Percentiles rank a stretch among this genome's conserved stretches.
phyloP scores from a whole-genome alignment of 2,329 filamentous ascomycete species.

The Claviceps digitariae region DNA sequence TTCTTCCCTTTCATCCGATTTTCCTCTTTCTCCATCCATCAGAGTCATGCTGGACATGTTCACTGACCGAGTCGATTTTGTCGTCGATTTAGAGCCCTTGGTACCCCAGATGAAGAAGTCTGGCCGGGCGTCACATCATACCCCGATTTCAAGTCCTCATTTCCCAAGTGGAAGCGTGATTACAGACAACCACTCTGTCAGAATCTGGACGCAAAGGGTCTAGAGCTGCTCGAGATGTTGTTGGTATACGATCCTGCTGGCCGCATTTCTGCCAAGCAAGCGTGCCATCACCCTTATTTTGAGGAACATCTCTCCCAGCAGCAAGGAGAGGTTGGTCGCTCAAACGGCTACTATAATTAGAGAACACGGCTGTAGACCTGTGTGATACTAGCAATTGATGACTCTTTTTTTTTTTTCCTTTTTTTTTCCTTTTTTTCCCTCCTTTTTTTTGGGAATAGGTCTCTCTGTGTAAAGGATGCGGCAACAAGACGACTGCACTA shows the following conservation, averaged over 20 bases:
- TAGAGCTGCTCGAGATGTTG: slow-evolving; percentile 55
- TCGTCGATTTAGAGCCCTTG: slow-evolving; percentile 44
- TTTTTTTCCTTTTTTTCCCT: not conserved
- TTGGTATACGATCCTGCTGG: slow-evolving; percentile 79
- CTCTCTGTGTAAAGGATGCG: too few relatives aligned
- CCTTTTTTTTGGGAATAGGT: too few relatives aligned
- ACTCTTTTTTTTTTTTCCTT: not conserved
- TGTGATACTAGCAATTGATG: slow-evolving; percentile 11
- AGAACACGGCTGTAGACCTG: slow-evolving; percentile 8
- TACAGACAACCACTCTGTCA: slow-evolving; percentile 51
- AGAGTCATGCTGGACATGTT: too few relatives aligned
- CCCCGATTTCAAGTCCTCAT: slow-evolving; percentile 84
- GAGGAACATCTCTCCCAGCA: slow-evolving; percentile 24
- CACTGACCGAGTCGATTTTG: too few relatives aligned
- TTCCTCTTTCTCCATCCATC: not conserved
- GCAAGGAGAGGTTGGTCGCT: slow-evolving; percentile 14
- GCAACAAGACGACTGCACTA: not conserved
- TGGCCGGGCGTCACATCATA: slow-evolving; percentile 94
- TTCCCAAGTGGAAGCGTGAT: slow-evolving; percentile 80
- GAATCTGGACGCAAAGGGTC: slow-evolving; percentile 57
- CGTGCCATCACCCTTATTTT: slow-evolving; percentile 77
- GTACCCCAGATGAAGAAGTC: slow-evolving; percentile 66
- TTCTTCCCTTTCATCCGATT: too few relatives aligned
- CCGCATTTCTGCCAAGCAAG: slow-evolving; percentile 80
- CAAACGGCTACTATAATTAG: slow-evolving; percentile 25